Base-by-base conservation (phyloP, 768 basidiomycete genomes). In the Cystobasidium ongulense region DNA sequence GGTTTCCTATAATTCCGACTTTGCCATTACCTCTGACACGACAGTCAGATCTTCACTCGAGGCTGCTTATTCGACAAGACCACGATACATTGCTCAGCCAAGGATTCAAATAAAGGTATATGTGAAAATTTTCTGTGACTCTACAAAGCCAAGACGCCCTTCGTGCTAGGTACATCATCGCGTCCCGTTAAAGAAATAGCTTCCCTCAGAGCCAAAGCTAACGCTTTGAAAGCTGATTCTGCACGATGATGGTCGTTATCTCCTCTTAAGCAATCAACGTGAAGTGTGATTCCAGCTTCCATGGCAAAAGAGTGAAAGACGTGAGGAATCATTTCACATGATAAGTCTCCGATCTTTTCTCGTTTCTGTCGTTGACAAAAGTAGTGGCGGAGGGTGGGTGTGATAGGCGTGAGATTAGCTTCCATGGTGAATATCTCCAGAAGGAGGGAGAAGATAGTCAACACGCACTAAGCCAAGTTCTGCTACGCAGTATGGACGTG, bases 271-370 rank as follows among this genome's bases (percentile, higher is more conserved):
- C 92, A 92, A 79, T 99, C 96, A 63, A 98, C 86, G 79, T 98
- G 95, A 59, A 99, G 84, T 1, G 96, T 98, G 25, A 88, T 89
- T 7, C 94, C 94, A 0, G 95, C 90, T 0, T 92, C 91, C 76
- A 92, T 92, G n/a, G 95, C 91, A 80, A 99, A 99, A 2, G 93
- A 96, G 83, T 96, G 89, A 81, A 99, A 91, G 67, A 99, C 86
- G 81, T 99, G 96, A 36, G 95, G 91, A 68, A 99, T 88, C 94
- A 99, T 97, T 84, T 99, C 96, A 2, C 81, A 82, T 29, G 91
- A 93, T 63, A 94, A 85, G 76, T 94, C 91, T n/a, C 91, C 92
- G 46, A 94, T 88, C 83, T 93, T 94, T 81, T 94, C 92, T 72
- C 91, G 85, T 81, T 87, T 88, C 74, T 75, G 68, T 53, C 18